Percentiles rank a stretch among this genome's conserved stretches.
These are phyloP conservation scores for Quercus aquifolioides DNA, from an alignment of 306 rosid genomes.

Conservation along the genomic window DNA sequence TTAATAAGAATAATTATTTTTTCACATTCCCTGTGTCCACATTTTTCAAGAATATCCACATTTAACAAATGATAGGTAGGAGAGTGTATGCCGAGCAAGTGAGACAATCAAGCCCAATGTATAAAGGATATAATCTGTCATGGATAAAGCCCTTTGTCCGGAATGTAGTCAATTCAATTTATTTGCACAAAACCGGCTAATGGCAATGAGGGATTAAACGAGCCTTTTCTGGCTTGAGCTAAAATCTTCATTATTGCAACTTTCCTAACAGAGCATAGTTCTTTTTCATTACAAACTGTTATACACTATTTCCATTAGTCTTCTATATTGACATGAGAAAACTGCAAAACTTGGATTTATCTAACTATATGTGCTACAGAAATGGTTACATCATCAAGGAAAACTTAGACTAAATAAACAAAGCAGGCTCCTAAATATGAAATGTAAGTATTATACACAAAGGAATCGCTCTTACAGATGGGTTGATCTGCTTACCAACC, in stretches of 20 bases:
- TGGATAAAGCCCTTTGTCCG: too few species aligned
- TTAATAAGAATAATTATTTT: too few species aligned
- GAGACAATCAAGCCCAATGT: too few species aligned
- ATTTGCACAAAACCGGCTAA: too few species aligned
- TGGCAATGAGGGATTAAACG: not conserved
- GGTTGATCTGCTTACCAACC: conserved; percentile 62
- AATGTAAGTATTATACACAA: conserved; percentile 27
- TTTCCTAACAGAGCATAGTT: not conserved
- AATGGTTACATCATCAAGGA: conserved; percentile 8
- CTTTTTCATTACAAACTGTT: not conserved
- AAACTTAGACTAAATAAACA: conserved; percentile 12
- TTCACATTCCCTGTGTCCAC: too few species aligned
- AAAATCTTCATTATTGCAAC: not conserved
- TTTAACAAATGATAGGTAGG: too few species aligned
- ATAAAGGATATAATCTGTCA: too few species aligned
- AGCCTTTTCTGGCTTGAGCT: not conserved
- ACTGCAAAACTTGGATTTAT: conserved; percentile 21
- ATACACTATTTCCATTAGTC: not conserved
- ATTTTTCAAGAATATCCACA: too few species aligned
- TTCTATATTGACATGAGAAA: conserved; percentile 2
- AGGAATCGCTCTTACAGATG: conserved; percentile 18
- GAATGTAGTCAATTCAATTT: too few species aligned
- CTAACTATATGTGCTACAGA: not conserved
- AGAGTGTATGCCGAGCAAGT: too few species aligned
- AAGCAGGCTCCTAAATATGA: conserved; percentile 32